Evolutionary conservation across 1,284 basidiomycete genomes (phyloP), one percentile per base, ranked within the genome.

Genomic region (Pascua guehoae): DNA sequence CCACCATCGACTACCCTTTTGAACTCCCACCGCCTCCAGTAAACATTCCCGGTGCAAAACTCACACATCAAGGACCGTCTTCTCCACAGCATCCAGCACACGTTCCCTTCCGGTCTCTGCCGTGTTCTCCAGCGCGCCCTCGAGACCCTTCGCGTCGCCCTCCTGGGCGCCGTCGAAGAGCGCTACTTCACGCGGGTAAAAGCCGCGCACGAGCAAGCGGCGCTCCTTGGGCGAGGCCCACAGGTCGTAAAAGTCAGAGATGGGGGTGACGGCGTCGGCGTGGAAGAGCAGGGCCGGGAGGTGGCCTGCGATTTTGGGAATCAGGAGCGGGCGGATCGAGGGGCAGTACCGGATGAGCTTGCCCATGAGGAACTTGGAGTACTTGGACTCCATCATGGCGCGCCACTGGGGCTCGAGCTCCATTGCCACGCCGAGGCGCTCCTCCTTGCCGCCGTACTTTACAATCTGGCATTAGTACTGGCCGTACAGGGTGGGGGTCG

Each of bases 361-460:
- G 39, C 84, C 83, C 55, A 92, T 86, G 14, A 94, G 80, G 74
- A 92, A 93, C 88, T 91, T 94, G 41, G 89, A 91, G 74, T 94
- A 94, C 77, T 88, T 90, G 69, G 84, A 88, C 75, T 90, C 88
- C 51, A 86, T 86, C 61, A 93, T 81, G 41, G 85, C 85, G 67
- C 81, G 83, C 73, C 86, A 93, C 59, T 82, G 81, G 4, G 90
- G 90, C 72, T 88, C 86, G 51, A 94, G 80, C 76, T 94, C 91
- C 36, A 78, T 77, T 0, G 89, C 91, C 49, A 94, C 82, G 69
- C 88, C 86, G 43, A 88, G 83, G 49, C 89, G 76, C 72, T 91
- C 86, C 65, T 82, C 83, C 75, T 87, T 86, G n/a, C 83, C 80
- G 2, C 91, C 91, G 62, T 88, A 85, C 71, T 89, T 92, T 49